A percentile compares a stretch with the other conserved stretches of the same genome.
phyloP scores from a whole-genome alignment of 1,139 yeast species.

The Geotrichum bryndzae region DNA sequence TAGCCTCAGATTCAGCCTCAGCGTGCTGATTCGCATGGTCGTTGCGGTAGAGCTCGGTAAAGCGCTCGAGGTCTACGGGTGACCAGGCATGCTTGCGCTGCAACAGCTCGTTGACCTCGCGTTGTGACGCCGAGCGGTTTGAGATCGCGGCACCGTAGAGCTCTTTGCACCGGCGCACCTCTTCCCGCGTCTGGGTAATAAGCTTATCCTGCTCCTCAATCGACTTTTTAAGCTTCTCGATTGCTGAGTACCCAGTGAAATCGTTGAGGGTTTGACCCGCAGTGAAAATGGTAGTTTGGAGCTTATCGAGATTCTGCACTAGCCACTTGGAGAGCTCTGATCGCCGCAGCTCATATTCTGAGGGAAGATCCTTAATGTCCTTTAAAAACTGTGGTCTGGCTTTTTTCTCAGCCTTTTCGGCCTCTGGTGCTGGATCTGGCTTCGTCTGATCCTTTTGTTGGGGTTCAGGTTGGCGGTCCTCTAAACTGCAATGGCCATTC shows the following conservation, averaged over 20 bases:
- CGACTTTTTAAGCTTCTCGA: constrained; percentile 61
- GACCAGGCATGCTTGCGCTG: constrained; percentile 84
- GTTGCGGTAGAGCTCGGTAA: constrained; percentile 71
- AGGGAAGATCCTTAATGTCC: constrained; percentile 35
- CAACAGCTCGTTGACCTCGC: constrained; percentile 78
- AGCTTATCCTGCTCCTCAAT: constrained; percentile 47
- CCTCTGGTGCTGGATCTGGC: not conserved
- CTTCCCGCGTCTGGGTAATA: constrained; percentile 45
- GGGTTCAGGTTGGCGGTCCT: not conserved
- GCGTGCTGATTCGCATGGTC: constrained; percentile 70
- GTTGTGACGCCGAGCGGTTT: constrained; percentile 64
- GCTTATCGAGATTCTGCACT: constrained; percentile 51
- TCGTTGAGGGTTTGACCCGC: constrained; percentile 79
- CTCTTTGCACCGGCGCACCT: constrained; percentile 47
- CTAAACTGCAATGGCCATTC: constrained; percentile 9
- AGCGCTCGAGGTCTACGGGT: constrained; percentile 69
- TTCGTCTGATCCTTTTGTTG: not conserved
- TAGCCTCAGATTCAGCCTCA: constrained; percentile 50
- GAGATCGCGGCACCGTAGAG: constrained; percentile 59
- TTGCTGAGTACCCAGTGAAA: constrained; percentile 83
- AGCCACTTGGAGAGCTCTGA: constrained; percentile 51
- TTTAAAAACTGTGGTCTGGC: constrained; percentile 1
- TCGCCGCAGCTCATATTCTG: constrained; percentile 40
- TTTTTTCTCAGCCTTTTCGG: not conserved
- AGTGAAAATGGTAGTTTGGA: constrained; percentile 59